Conservation (phyloP, 2,329 filamentous ascomycete genomes). For the Zasmidium cellare region DNA sequence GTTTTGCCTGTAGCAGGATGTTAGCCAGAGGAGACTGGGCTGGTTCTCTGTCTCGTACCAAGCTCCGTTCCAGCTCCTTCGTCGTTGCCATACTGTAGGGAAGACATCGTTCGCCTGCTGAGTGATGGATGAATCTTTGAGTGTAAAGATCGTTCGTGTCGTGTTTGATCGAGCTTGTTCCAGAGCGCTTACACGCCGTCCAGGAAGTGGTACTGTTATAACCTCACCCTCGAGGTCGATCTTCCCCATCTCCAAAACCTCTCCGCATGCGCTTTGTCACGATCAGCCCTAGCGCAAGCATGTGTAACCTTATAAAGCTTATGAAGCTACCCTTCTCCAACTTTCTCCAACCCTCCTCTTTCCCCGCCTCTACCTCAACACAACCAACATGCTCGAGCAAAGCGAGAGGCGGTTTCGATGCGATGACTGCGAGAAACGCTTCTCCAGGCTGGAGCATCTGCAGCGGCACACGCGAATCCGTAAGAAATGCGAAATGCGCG, state of each 20-base stretch:
- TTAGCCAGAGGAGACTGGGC: too few species aligned
- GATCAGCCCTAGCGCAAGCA: not conserved
- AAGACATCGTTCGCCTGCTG: constrained; percentile 4
- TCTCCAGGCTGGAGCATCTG: not conserved
- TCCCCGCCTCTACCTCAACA: not conserved
- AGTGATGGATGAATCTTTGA: not conserved
- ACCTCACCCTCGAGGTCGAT: too few species aligned
- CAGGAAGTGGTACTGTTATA: too few species aligned
- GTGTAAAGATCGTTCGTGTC: too few species aligned
- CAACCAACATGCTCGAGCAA: not conserved
- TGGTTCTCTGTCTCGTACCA: too few species aligned
- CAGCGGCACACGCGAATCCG: not conserved
- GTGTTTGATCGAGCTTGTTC: not conserved
- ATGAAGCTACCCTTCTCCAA: too few species aligned
- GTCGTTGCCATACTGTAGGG: constrained; percentile 8
- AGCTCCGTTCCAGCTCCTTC: not conserved
- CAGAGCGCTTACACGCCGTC: too few species aligned
- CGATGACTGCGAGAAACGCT: not conserved
- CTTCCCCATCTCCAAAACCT: not conserved
- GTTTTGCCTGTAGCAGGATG: not conserved
- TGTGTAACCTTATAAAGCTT: too few species aligned
- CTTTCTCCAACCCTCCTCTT: not conserved
- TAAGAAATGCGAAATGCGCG: not conserved
- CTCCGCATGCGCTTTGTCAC: not conserved
- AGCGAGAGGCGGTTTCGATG: not conserved